Percentiles rank a stretch among this genome's conserved stretches.
phyloP scores from a whole-genome alignment of 192 early-diverging fungal genomes.

The Rhizophagus sp. region DNA sequence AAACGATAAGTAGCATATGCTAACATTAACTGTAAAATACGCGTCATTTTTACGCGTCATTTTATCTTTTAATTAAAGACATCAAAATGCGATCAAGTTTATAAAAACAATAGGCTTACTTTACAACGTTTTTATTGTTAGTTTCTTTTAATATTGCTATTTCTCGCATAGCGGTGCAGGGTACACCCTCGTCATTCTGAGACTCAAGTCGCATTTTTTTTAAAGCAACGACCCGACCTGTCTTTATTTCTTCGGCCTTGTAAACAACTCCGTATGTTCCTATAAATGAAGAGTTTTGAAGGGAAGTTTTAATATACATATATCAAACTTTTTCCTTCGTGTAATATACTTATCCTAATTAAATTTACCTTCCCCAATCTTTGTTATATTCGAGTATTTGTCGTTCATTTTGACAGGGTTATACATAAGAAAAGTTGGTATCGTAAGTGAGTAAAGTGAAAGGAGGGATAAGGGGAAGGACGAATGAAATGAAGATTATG shows the following conservation, averaged over 20 bases:
- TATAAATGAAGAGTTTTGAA: slow-evolving; percentile 36
- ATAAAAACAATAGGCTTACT: slow-evolving; percentile 43
- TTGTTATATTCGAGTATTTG: slow-evolving; percentile 71
- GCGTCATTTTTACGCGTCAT: not conserved
- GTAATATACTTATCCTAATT: not conserved
- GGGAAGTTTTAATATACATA: not conserved
- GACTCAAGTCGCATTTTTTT: slow-evolving; percentile 74
- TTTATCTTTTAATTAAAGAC: not conserved
- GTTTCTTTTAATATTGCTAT: slow-evolving; percentile 73
- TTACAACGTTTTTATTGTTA: slow-evolving; percentile 70
- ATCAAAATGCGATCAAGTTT: not conserved
- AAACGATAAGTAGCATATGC: no score
- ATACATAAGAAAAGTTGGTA: not conserved
- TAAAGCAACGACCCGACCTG: slow-evolving; percentile 66
- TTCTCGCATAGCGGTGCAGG: slow-evolving; percentile 69
- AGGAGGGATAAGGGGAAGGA: not conserved
- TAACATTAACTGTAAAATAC: not conserved
- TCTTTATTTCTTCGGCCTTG: slow-evolving; percentile 62
- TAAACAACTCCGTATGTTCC: slow-evolving; percentile 85
- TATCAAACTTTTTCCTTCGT: not conserved
- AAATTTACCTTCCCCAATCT: slow-evolving; percentile 60
- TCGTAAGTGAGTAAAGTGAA: not conserved
- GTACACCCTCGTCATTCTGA: slow-evolving; percentile 55
- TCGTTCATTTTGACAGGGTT: slow-evolving; percentile 29
- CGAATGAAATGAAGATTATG: not conserved